phyloP scores from a whole-genome alignment of 176 grass and related monocot genomes.

The Carex myosuroides region DNA sequence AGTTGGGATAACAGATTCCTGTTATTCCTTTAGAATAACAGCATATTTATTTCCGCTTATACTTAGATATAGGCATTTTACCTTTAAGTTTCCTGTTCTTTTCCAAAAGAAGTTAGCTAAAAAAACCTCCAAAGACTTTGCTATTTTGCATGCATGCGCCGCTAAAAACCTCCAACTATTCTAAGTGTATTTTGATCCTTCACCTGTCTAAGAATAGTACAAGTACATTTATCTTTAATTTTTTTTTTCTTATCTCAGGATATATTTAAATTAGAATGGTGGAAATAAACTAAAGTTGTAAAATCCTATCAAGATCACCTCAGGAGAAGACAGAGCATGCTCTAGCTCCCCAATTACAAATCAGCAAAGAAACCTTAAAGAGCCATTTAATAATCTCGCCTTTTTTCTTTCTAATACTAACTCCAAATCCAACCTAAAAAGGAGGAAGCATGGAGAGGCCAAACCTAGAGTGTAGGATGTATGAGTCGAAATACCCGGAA shows the following conservation, averaged over 20 bases:
- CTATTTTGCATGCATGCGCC: background rate
- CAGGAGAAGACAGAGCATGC: background rate
- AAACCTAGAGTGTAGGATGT: conserved; percentile 77
- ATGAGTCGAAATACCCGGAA: conserved; percentile 53
- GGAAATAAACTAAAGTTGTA: background rate
- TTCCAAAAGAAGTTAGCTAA: background rate
- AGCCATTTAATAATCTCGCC: background rate
- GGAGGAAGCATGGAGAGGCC: conserved; percentile 27
- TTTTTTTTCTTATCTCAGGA: background rate
- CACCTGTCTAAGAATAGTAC: background rate
- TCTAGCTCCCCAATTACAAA: background rate
- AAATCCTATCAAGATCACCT: background rate
- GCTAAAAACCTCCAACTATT: background rate
- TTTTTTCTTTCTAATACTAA: background rate
- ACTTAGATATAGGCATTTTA: too few relatives aligned
- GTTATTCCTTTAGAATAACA: too few relatives aligned
- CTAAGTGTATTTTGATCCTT: too few relatives aligned
- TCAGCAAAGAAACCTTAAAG: background rate
- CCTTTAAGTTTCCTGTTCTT: background rate
- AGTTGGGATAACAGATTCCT: too few relatives aligned
- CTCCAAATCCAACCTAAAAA: background rate
- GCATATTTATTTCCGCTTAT: too few relatives aligned
- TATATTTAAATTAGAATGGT: background rate
- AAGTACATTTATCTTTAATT: background rate
- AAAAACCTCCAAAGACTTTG: background rate